Percentiles rank a stretch among this genome's conserved stretches.
Conservation (phyloP, 1,284 basidiomycete species). For the Ganoderma resinaceum region DNA sequence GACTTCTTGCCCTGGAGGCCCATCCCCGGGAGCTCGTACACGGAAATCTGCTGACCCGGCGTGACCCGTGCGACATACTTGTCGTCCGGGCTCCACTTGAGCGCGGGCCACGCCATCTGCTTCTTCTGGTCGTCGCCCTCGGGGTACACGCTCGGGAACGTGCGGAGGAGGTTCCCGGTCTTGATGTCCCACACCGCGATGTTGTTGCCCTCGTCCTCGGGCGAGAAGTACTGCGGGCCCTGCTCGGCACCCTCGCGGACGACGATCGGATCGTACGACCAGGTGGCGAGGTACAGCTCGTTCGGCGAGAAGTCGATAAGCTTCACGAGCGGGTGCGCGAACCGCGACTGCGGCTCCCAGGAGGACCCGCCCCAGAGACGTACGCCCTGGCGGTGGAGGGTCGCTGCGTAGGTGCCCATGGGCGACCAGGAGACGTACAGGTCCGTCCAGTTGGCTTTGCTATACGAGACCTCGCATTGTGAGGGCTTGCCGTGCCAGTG, state of each 20-base stretch:
- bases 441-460: slow-evolving; percentile 91
- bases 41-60: slow-evolving; percentile 92
- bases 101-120: slow-evolving; percentile 91
- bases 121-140: slow-evolving; percentile 74
- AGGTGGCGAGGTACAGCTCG: slow-evolving; percentile 97
- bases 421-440: slow-evolving; percentile 99
- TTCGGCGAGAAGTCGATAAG: slow-evolving; percentile 98
- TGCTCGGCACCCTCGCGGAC: slow-evolving; percentile 85
- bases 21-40: slow-evolving; percentile 97
- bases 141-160: slow-evolving; percentile 78
- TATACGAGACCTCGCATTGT: slow-evolving; percentile 82
- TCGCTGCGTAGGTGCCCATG: slow-evolving; percentile 92
- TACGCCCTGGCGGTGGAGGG: slow-evolving; percentile 95
- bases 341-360: slow-evolving; percentile 88
- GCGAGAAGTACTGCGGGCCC: slow-evolving; percentile 88
- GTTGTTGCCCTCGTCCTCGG: slow-evolving; percentile 97
- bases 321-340: slow-evolving; percentile 95
- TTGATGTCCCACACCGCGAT: slow-evolving; percentile 99
- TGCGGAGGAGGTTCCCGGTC: slow-evolving; percentile 91
- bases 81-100: slow-evolving; percentile 99
- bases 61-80: slow-evolving; percentile 92
- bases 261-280: slow-evolving; percentile 95
- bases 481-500: slow-evolving; percentile 95
- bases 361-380: slow-evolving; percentile 95
- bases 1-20: slow-evolving; percentile 96